Evolutionary conservation across 306 rosid genomes (phyloP), one percentile per base, ranked within the genome.

Genomic region (Fagus crenata): DNA sequence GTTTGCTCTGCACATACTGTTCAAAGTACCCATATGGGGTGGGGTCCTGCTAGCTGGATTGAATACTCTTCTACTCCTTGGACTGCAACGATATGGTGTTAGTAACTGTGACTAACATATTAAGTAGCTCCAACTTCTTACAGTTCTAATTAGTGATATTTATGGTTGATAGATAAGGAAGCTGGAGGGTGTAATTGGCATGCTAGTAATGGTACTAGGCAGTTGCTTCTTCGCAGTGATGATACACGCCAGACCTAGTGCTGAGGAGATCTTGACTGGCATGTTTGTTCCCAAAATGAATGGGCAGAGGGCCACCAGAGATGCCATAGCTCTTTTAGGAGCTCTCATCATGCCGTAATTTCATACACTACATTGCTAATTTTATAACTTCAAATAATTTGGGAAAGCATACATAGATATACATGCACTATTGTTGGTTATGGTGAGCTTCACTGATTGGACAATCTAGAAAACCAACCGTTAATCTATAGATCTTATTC

Each of bases 261-360:
- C 51, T 9, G 41, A 63, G 46, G 71, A 49, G 33, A 43, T 75
- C 35, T 3, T 75, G 46, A 61, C 41, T 14, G 78, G 78, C 2
- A 43, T 46, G 56, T 75, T 75, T 40, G 51, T 75, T 49, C 78
- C 78, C 15, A 75, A 60, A 12, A 32, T 75, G 58, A 31, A 46
- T 0, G 72, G 60, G n/a, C 32, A 43, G 28, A 43, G 58, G 4
- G 78, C 78, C 56, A 43, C 58, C 33, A 15, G 4, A 41, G 43
- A 46, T 32, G 78, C 78, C 31, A 49, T 75, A 3, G 71, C 78
- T 63, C 78, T 75, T 63, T 49, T 75, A 46, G 78, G 78, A 43
- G 78, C 78, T 32, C 72, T 75, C 15, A 75, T 42, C 78, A 75
- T 75, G 78, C 78, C 78, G 72, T 74, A 74, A 41, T 32, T 32